phyloP scores from a whole-genome alignment of 228 moss, liverwort and hornwort genomes.

The Sphagnum fallax region DNA sequence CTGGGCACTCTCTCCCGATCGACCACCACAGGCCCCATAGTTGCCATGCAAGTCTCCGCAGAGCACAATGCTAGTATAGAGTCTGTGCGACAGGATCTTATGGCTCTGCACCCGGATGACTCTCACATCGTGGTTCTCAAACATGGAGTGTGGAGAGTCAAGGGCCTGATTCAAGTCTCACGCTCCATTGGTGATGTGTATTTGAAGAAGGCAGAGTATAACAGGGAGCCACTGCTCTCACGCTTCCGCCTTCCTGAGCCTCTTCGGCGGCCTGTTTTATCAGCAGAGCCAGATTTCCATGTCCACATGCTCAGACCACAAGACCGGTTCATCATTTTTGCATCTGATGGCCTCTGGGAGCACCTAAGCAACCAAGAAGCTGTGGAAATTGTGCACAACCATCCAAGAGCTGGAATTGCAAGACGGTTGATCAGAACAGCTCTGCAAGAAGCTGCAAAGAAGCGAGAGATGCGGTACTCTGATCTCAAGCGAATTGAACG shows the following conservation, averaged over 20 bases:
- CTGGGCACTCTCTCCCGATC: conserved; percentile 27
- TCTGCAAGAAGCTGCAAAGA: conserved; percentile 55
- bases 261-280: conserved; percentile 46
- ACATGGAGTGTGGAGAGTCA: conserved; percentile 60
- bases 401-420: conserved; percentile 47
- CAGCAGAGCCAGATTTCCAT: conserved; percentile 38
- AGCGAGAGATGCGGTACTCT: conserved; percentile 57
- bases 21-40: conserved; percentile 10
- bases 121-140: conserved; percentile 50
- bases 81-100: conserved; percentile 38
- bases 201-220: conserved; percentile 47
- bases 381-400: conserved; percentile 43
- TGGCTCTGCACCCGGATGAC: conserved; percentile 44
- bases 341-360: conserved; percentile 66
- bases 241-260: conserved; percentile 54
- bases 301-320: conserved; percentile 20
- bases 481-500: conserved; percentile 51
- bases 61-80: conserved; percentile 60
- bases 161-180: conserved; percentile 57
- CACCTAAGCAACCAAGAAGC: conserved; percentile 51
- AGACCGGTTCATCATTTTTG: conserved; percentile 51
- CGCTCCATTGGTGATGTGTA: conserved; percentile 58
- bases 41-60: conserved; percentile 28
- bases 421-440: conserved; percentile 49
- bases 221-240: conserved; percentile 28